phyloP scores from a whole-genome alignment of 78 protist genomes.

The Dictyostelium intermedium region DNA sequence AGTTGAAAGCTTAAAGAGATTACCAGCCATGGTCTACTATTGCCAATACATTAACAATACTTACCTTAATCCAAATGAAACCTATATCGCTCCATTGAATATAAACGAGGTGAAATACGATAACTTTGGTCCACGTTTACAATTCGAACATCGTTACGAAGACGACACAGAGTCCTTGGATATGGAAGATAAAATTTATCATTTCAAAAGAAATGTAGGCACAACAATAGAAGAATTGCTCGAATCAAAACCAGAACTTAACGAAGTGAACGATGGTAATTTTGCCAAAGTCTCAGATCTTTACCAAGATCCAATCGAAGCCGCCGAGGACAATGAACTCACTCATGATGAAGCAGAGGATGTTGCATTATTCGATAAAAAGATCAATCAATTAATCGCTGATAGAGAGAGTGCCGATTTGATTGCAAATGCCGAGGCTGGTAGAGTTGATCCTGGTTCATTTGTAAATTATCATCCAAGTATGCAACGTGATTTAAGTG shows the following conservation, averaged over 20 bases:
- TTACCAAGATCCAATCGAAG: not conserved
- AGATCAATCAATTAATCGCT: not conserved
- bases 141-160: too few species aligned
- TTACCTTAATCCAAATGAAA: not conserved
- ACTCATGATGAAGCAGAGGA: not conserved
- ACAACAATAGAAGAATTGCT: too few species aligned
- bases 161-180: too few species aligned
- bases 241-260: too few species aligned
- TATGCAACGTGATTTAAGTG: not conserved
- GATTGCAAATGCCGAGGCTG: not conserved
- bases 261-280: too few species aligned
- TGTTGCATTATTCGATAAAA: not conserved
- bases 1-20: not conserved
- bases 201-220: too few species aligned
- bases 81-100: not conserved
- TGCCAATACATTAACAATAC: not conserved
- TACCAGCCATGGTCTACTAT: slow-evolving; percentile 3
- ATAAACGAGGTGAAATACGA: not conserved
- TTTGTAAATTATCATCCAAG: not conserved
- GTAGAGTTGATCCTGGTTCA: not conserved
- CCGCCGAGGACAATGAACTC: not conserved
- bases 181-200: too few species aligned
- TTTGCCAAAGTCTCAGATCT: too few species aligned
- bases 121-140: not conserved
- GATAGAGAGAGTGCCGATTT: not conserved